Percentiles rank a stretch among this genome's conserved stretches.
Conservation (phyloP, 2,329 filamentous ascomycete species). For the Ceratocystis colombiana region DNA sequence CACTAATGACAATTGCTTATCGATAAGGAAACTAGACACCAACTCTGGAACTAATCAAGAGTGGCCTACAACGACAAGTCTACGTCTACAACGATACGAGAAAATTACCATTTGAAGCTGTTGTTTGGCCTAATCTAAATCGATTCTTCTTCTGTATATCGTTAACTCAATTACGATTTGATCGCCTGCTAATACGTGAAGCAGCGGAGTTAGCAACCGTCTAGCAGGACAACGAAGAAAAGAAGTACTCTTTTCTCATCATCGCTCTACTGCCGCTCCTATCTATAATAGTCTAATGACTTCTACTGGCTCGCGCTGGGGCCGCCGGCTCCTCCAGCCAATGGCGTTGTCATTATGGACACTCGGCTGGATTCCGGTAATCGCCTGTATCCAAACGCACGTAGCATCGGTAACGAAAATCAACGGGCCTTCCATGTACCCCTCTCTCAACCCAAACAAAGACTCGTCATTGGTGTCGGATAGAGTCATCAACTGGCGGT, state of each 20-base stretch:
- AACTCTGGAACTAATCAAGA: too few relatives aligned
- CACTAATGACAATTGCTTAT: neutral
- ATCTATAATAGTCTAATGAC: conserved; percentile 13
- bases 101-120: too few relatives aligned
- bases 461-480: conserved; percentile 47
- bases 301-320: conserved; percentile 17
- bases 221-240: too few relatives aligned
- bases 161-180: too few relatives aligned
- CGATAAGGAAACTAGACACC: neutral
- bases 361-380: conserved; percentile 46
- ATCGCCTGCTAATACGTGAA: too few relatives aligned
- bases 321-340: conserved; percentile 17
- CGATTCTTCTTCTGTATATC: too few relatives aligned
- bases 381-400: conserved; percentile 52
- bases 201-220: too few relatives aligned
- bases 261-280: too few relatives aligned
- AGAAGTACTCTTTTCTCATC: too few relatives aligned
- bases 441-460: conserved; percentile 59
- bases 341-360: conserved; percentile 22
- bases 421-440: conserved; percentile 62
- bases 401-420: conserved; percentile 50
- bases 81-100: too few relatives aligned
- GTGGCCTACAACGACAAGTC: too few relatives aligned
- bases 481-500: conserved; percentile 49
- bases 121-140: too few relatives aligned